These are phyloP conservation scores for Albatrellus sp. DNA, from an alignment of 1,284 basidiomycete genomes.

Conservation along the genomic window DNA sequence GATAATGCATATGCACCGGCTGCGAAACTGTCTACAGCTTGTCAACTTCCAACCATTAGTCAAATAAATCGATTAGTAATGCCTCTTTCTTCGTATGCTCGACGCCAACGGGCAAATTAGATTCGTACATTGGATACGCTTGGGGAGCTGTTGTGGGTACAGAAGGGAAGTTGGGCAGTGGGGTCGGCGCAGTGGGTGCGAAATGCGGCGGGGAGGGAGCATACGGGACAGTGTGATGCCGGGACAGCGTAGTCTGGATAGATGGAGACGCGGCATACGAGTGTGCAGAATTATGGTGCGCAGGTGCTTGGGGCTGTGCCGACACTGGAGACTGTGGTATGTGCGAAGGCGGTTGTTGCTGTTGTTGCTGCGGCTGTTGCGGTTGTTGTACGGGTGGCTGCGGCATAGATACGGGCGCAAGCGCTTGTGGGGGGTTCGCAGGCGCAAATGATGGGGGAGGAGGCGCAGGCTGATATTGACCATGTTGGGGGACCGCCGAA, in stretches of 20 bases:
- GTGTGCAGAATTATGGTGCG: slow-evolving; percentile 10
- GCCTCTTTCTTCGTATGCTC: slow-evolving; percentile 69
- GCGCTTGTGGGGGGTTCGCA: background rate
- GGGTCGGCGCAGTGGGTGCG: slow-evolving; percentile 7
- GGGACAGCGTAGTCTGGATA: slow-evolving; percentile 10
- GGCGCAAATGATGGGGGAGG: background rate
- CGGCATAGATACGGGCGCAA: background rate
- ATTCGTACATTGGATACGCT: slow-evolving; percentile 34
- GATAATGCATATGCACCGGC: no score
- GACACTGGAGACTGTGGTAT: slow-evolving; percentile 12
- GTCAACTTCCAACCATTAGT: no score
- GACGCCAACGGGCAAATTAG: slow-evolving; percentile 30
- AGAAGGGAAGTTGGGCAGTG: slow-evolving; percentile 54
- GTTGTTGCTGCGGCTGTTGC: background rate
- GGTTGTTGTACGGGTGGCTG: background rate
- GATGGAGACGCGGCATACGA: slow-evolving; percentile 8
- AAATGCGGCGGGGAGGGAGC: slow-evolving; percentile 6
- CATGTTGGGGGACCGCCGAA: background rate
- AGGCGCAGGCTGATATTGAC: slow-evolving; percentile 1
- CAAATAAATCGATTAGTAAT: slow-evolving; percentile 64
- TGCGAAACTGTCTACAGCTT: no score
- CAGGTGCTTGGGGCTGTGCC: slow-evolving; percentile 10
- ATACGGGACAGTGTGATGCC: slow-evolving; percentile 24
- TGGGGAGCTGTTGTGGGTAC: slow-evolving; percentile 58
- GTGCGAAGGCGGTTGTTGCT: background rate